Evolutionary conservation across 345 rosid genomes (phyloP), one percentile per base, ranked within the genome.

Genomic region (Citrus glauca): DNA sequence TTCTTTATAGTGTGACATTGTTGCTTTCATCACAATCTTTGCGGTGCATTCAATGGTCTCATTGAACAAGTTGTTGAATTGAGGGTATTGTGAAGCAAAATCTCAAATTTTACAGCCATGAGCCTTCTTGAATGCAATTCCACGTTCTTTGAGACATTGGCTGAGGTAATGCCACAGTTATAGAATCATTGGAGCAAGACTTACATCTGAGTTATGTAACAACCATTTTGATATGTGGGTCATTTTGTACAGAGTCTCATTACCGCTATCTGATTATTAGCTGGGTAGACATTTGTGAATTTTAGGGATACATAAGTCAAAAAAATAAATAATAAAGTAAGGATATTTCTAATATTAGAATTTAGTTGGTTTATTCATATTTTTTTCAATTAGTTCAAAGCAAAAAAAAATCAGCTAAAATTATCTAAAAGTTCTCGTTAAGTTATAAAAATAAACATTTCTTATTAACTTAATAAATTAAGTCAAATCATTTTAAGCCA

Each of bases 221-320:
- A 85, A 62, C 79, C 85, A 81, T 6, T 69, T 80, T 9, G 89
- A 88, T 4, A 64, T 69, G 9, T 74, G 8, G 40, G 80, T 83
- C 11, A 56, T 77, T 16, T 59, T 71, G 6, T 85, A 87, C 5
- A 25, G 27, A 25, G 27, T 25, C 27, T 25, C 27, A 25, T 25
- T 1, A 25, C 27, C 27, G 27, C 27, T 1, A 1, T 25, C 27
- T 25, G 27, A 25, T 25, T 9, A 42, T 42, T 9, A 9, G 14
- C 0, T 42, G 4, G 48, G 13, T 42, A 2, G 48, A 42, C 14
- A 42, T 42, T 9, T 42, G 13, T 42, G 48, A 10, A 42, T 10
- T 42, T 42, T 42, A 10, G 13, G 48, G 48, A 42, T 42, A 42
- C 13, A 1, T 42, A 42, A 9, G 13, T 42, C 9, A 42, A 42